These are phyloP conservation scores for Clonostachys rhizophaga DNA, from an alignment of 2,329 filamentous ascomycete genomes.

Conservation along the genomic window DNA sequence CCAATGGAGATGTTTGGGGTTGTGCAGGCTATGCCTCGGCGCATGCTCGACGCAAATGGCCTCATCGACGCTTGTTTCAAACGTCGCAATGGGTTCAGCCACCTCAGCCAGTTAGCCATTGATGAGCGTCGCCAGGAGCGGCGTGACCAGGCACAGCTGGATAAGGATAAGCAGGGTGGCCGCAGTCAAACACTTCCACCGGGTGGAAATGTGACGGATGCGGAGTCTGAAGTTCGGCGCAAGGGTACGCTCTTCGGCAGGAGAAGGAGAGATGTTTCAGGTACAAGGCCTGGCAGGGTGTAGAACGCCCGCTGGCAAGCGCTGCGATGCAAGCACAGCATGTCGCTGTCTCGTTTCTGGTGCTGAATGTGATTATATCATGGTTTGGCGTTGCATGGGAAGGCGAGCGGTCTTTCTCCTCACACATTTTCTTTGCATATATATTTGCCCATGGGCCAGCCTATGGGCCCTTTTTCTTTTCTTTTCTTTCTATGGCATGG, in stretches of 20 bases:
- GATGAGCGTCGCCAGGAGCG: constrained; percentile 71
- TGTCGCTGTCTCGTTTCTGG: constrained; percentile 4
- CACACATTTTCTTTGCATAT: no score
- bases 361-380: constrained; percentile 2
- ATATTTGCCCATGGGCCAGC: neutral
- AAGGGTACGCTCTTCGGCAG: constrained; percentile 42
- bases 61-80: constrained; percentile 82
- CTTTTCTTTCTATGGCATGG: neutral
- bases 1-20: constrained; percentile 96
- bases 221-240: constrained; percentile 19
- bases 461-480: neutral
- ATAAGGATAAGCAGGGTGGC: constrained; percentile 15
- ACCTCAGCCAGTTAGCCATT: constrained; percentile 76
- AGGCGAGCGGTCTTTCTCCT: no score
- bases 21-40: constrained; percentile 80
- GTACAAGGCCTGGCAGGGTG: constrained; percentile 1
- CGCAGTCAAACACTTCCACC: constrained; percentile 15
- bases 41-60: constrained; percentile 74
- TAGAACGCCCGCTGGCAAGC: neutral
- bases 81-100: constrained; percentile 73
- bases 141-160: constrained; percentile 46
- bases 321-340: neutral
- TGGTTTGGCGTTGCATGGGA: neutral
- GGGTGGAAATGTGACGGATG: constrained; percentile 22
- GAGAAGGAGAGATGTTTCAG: constrained; percentile 25